These are phyloP conservation scores for Diaporthe vexans DNA, from an alignment of 2,329 filamentous ascomycete species.

Conservation along the genomic window DNA sequence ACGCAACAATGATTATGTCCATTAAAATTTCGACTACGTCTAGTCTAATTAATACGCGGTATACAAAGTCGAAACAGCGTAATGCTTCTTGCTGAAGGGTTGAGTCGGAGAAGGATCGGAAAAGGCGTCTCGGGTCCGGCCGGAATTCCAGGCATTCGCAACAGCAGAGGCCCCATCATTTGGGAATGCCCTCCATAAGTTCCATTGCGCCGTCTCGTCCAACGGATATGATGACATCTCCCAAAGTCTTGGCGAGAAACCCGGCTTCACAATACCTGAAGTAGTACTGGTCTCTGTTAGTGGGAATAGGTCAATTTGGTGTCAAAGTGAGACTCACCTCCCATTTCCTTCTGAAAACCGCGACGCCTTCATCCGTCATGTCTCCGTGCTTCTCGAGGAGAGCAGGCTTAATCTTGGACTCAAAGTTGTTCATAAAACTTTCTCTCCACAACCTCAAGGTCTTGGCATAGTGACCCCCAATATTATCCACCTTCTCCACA, in stretches of 20 bases:
- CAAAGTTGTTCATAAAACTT: slow-evolving; percentile 74
- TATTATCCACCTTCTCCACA: slow-evolving; percentile 78
- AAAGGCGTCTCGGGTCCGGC: slow-evolving; percentile 19
- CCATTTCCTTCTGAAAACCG: slow-evolving; percentile 80
- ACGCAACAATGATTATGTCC: background rate
- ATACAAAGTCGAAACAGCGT: slow-evolving; percentile 6
- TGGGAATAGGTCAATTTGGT: background rate
- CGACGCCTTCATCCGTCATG: slow-evolving; percentile 73
- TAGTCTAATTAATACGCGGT: slow-evolving; percentile 11
- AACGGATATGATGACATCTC: slow-evolving; percentile 80
- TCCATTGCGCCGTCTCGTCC: slow-evolving; percentile 75
- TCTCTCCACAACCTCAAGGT: slow-evolving; percentile 78
- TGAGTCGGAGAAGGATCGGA: slow-evolving; percentile 14
- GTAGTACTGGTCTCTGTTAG: slow-evolving; percentile 68
- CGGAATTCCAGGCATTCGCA: slow-evolving; percentile 41
- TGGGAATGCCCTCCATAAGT: slow-evolving; percentile 78
- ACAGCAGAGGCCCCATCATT: slow-evolving; percentile 54
- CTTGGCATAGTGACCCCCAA: slow-evolving; percentile 80
- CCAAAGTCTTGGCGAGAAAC: slow-evolving; percentile 78
- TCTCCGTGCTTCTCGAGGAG: slow-evolving; percentile 69
- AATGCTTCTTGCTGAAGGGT: slow-evolving; percentile 2
- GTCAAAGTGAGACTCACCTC: slow-evolving; percentile 59
- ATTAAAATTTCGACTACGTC: slow-evolving; percentile 18
- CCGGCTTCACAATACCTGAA: slow-evolving; percentile 83
- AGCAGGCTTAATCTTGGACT: slow-evolving; percentile 70